Evolutionary conservation across 306 rosid genomes (phyloP).

Genomic region (Medicago ruthenica): DNA sequence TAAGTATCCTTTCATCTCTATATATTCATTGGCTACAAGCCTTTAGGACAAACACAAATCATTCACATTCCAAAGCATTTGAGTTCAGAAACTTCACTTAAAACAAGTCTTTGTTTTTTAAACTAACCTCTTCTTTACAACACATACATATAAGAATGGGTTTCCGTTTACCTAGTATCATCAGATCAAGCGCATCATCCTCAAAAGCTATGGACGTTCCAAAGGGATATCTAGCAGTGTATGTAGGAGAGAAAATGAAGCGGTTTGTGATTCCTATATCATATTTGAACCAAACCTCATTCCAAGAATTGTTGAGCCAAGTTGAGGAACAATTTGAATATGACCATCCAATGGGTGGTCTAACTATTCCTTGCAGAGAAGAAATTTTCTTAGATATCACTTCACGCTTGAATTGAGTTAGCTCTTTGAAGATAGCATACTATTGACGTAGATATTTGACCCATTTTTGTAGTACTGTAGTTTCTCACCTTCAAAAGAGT

Average conservation of each 20-base stretch:
- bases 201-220: conserved; percentile 45
- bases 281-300: conserved; percentile 48
- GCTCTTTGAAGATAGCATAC: background rate
- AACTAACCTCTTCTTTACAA: background rate
- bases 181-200: conserved; percentile 33
- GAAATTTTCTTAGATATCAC: conserved; percentile 35
- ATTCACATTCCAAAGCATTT: conserved; percentile 10
- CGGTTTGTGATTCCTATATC: conserved; percentile 57
- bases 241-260: conserved; percentile 58
- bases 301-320: conserved; percentile 46
- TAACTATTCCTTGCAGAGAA: conserved; percentile 57
- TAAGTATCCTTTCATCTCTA: conserved; percentile 29
- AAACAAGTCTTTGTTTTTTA: background rate
- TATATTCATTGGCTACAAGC: conserved; percentile 46
- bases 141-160: conserved; percentile 38
- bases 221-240: conserved; percentile 55
- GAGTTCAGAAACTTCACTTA: background rate
- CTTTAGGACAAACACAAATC: conserved; percentile 27
- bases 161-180: conserved; percentile 42
- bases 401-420: conserved; percentile 29
- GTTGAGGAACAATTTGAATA: conserved; percentile 53
- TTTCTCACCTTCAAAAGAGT: background rate
- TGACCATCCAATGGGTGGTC: conserved; percentile 61
- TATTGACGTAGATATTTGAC: background rate
- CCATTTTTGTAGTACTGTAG: background rate